Base-by-base conservation (phyloP, 306 rosid genomes). In the Cyamopsis tetragonoloba region DNA sequence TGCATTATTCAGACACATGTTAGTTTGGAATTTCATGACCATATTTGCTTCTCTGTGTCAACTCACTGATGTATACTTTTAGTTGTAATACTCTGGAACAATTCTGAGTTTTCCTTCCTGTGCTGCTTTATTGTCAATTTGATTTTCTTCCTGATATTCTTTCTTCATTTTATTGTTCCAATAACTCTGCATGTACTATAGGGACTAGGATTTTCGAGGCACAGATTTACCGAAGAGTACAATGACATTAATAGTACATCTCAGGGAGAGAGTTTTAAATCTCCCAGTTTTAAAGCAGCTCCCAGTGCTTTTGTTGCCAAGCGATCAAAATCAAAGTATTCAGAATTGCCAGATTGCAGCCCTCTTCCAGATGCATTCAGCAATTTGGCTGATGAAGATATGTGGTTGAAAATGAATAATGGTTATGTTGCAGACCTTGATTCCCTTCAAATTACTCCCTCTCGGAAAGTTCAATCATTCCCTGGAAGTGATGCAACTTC, bases 401-500 rank as follows among this genome's bases (percentile, higher is more conserved):
- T 81, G 38, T 93, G 99, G 99, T 35, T 90, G 79, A 90, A 93
- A 81, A 77, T 93, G 96, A 93, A 93, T 74, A 88, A 86, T 31
- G 99, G 96, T 53, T 90, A 55, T 55, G 71, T 86, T 49, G 95
- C 85, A 46, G 87, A 93, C 73, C 97, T 93, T 69, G 96, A 93
- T 73, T 84, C 85, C 17, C 88, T 88, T 85, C 89, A 93, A 80
- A 71, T 59, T 32, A 90, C 96, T 71, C 97, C 98, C 1, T 62
- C 84, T 15, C 82, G 85, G 71, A 81, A 81, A 76, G 80, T 81
- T 80, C 91, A 86, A 70, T 81, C 95, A 67, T 88, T 88, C 83
- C 95, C 85, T 1, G 39, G 82, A 53, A 80, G 69, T 65, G 91
- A 83, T 32, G 47, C 55, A 48, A 75, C 84, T 81, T 84, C 85